phyloP scores from a whole-genome alignment of 345 rosid species.

The Syzygium aromaticum region DNA sequence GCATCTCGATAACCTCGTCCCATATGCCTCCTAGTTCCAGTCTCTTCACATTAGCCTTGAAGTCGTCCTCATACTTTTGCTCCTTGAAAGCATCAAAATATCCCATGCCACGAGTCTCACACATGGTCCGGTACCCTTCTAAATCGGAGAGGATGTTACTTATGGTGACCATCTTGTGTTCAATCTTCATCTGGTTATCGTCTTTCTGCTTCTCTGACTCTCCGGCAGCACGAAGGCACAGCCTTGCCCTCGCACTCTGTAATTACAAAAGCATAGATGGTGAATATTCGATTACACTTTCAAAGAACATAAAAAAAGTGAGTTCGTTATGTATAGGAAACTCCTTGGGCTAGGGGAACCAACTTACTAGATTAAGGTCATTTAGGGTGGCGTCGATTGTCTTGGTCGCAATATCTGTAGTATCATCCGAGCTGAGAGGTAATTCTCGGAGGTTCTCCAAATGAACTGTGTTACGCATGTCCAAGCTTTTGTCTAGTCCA shows the following conservation, averaged over 20 bases:
- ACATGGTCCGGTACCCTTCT: slow-evolving; percentile 26
- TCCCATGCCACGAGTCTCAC: slow-evolving; percentile 24
- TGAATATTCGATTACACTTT: background rate
- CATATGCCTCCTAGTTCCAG: slow-evolving; percentile 57
- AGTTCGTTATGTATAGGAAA: background rate
- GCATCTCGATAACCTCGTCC: slow-evolving; percentile 65
- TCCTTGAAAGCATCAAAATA: slow-evolving; percentile 62
- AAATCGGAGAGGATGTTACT: background rate
- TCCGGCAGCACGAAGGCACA: slow-evolving; percentile 48
- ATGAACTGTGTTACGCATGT: slow-evolving; percentile 2
- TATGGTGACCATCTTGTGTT: slow-evolving; percentile 13
- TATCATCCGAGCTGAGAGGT: slow-evolving; percentile 26
- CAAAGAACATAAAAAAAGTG: background rate
- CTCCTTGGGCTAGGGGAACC: background rate
- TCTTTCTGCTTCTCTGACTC: slow-evolving; percentile 46
- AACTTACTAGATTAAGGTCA: slow-evolving; percentile 59
- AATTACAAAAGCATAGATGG: background rate
- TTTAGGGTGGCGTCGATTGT: slow-evolving; percentile 11
- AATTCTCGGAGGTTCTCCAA: slow-evolving; percentile 23
- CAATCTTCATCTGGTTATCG: slow-evolving; percentile 17
- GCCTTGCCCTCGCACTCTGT: background rate
- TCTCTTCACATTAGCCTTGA: slow-evolving; percentile 60
- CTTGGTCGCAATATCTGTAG: background rate
- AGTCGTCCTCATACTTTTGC: slow-evolving; percentile 31
- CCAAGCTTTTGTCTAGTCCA: slow-evolving; percentile 23